phyloP scores from a whole-genome alignment of 257 asterid genomes.

The Solanum ahanhuiri region DNA sequence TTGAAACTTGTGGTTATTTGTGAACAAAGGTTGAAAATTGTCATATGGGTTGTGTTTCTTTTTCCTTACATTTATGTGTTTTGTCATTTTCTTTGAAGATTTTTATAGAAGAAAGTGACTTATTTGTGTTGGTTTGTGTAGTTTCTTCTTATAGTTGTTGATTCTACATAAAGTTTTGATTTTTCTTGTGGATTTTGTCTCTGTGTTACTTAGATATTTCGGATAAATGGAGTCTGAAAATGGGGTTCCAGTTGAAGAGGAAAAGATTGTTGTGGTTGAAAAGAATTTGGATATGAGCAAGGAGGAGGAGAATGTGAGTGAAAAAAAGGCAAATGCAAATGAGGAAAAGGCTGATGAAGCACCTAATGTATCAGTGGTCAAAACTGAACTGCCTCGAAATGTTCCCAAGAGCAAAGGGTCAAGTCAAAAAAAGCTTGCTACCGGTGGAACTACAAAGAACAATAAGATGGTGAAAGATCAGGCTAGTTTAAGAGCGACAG shows the following conservation, averaged over 20 bases:
- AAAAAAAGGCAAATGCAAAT: constrained; percentile 18
- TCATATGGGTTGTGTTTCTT: not conserved
- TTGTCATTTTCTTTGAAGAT: constrained; percentile 3
- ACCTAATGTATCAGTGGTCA: constrained; percentile 12
- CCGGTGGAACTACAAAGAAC: constrained; percentile 15
- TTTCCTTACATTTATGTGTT: not conserved
- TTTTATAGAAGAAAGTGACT: not conserved
- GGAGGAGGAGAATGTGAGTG: constrained; percentile 14
- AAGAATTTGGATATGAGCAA: constrained; percentile 5
- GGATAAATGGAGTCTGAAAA: constrained; percentile 45
- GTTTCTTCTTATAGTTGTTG: not conserved
- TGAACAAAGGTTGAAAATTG: not conserved
- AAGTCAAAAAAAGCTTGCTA: constrained; percentile 5
- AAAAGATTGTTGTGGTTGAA: constrained; percentile 14
- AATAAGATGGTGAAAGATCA: constrained; percentile 26
- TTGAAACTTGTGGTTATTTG: not conserved
- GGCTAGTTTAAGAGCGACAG: constrained; percentile 24
- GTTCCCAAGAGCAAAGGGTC: constrained; percentile 18
- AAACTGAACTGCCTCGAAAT: constrained; percentile 11
- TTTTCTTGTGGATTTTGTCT: not conserved
- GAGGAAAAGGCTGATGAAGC: not conserved
- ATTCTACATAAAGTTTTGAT: not conserved
- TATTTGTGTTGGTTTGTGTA: not conserved
- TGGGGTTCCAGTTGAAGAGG: constrained; percentile 42
- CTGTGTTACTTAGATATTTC: not conserved